phyloP scores from a whole-genome alignment of 345 rosid species.

The Populus deltoides region DNA sequence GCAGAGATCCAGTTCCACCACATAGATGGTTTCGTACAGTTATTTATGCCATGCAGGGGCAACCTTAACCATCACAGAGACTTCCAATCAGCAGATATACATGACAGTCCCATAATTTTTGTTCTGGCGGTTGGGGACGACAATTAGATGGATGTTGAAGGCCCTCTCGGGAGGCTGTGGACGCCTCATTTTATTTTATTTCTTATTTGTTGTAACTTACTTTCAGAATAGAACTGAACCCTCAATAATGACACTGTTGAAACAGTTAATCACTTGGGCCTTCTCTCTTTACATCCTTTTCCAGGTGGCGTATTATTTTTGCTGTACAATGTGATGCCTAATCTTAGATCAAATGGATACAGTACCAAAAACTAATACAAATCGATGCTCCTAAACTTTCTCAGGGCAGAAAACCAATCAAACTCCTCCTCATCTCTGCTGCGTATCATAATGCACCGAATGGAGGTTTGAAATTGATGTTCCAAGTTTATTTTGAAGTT shows the following conservation, averaged over 20 bases:
- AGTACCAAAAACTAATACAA: too few species aligned
- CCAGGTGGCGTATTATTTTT: too few species aligned
- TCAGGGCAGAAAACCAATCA: too few species aligned
- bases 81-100: constrained; percentile 2
- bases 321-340: too few species aligned
- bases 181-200: background rate
- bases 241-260: background rate
- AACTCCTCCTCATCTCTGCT: too few species aligned
- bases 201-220: background rate
- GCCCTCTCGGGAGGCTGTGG: background rate
- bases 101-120: background rate
- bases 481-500: background rate
- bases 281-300: background rate
- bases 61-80: constrained; percentile 14
- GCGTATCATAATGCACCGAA: too few species aligned
- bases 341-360: too few species aligned
- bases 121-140: background rate
- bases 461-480: too few species aligned
- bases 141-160: background rate
- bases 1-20: background rate
- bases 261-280: background rate
- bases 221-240: background rate
- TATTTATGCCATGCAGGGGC: background rate
- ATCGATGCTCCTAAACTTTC: too few species aligned
- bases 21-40: constrained; percentile 20